Evolutionary conservation across 257 asterid genomes (phyloP).

Genomic region (Voacanga thouarsii): DNA sequence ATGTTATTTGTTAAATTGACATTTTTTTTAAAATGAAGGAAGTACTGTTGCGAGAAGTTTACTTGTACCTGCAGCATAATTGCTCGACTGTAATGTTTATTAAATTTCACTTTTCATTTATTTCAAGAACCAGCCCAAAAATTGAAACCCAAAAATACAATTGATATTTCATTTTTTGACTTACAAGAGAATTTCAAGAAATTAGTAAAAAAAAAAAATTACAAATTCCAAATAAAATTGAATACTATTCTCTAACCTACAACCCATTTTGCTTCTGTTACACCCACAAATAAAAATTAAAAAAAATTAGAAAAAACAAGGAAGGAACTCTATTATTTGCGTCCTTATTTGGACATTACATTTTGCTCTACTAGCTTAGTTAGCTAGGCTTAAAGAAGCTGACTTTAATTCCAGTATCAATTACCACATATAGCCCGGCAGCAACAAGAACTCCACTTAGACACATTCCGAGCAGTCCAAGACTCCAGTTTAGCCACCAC

Average conservation of each 20-base stretch:
- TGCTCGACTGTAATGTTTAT: background rate
- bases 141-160: background rate
- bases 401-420: constrained; percentile 60
- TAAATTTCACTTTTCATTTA: background rate
- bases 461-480: constrained; percentile 62
- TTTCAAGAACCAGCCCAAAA: background rate
- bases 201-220: background rate
- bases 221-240: background rate
- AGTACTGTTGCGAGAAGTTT: too few species aligned
- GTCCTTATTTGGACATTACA: background rate
- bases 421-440: constrained; percentile 61
- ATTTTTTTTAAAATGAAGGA: too few species aligned
- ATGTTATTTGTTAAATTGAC: too few species aligned
- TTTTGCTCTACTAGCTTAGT: background rate
- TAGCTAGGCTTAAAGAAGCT: constrained; percentile 65
- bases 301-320: background rate
- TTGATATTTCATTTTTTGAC: background rate
- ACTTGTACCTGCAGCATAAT: too few species aligned
- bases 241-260: background rate
- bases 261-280: background rate
- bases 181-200: background rate
- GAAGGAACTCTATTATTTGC: background rate
- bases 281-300: background rate
- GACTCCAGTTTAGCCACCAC: constrained; percentile 76
- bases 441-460: constrained; percentile 50